A percentile compares a stretch with the other conserved stretches of the same genome.
Evolutionary conservation across 768 basidiomycete genomes (phyloP).

Genomic region (Kockovaella imperatae): DNA sequence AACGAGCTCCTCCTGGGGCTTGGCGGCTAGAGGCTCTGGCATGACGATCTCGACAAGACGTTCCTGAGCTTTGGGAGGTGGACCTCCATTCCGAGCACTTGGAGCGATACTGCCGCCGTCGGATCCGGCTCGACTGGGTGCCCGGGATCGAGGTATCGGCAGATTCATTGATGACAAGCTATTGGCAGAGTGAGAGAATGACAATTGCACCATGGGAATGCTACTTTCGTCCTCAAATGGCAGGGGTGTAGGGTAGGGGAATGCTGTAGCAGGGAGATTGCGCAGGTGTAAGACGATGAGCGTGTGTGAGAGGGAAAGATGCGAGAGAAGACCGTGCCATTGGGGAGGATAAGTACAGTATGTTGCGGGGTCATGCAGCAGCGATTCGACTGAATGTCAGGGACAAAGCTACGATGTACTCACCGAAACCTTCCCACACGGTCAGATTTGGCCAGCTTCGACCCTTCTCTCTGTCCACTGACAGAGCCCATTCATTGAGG

Average conservation of each 20-base stretch:
- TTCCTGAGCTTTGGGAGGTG: constrained; percentile 30
- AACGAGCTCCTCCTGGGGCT: too few relatives aligned
- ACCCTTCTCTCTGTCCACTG: constrained; percentile 19
- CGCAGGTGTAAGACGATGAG: constrained; percentile 41
- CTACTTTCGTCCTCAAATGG: constrained; percentile 36
- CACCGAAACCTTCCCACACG: constrained; percentile 44
- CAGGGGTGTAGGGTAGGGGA: constrained; percentile 27
- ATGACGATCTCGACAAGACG: constrained; percentile 42
- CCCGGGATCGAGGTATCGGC: constrained; percentile 10
- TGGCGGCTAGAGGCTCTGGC: constrained; percentile 37
- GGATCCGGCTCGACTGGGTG: constrained; percentile 22
- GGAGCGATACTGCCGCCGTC: constrained; percentile 17
- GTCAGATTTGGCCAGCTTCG: constrained; percentile 40
- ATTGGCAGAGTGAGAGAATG: constrained; percentile 11
- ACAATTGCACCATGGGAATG: constrained; percentile 1
- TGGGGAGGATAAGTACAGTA: constrained; percentile 38
- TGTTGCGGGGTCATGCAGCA: constrained; percentile 36
- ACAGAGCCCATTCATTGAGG: constrained; percentile 33
- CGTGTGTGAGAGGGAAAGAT: constrained; percentile 40
- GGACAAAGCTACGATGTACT: constrained; percentile 11
- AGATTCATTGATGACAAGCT: constrained; percentile 6
- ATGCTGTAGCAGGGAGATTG: constrained; percentile 25
- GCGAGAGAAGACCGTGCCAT: constrained; percentile 36
- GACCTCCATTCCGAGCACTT: too few relatives aligned
- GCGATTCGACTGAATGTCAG: constrained; percentile 39